Conservation (phyloP, 169 alveolate genomes). For the Babesia sp. region DNA sequence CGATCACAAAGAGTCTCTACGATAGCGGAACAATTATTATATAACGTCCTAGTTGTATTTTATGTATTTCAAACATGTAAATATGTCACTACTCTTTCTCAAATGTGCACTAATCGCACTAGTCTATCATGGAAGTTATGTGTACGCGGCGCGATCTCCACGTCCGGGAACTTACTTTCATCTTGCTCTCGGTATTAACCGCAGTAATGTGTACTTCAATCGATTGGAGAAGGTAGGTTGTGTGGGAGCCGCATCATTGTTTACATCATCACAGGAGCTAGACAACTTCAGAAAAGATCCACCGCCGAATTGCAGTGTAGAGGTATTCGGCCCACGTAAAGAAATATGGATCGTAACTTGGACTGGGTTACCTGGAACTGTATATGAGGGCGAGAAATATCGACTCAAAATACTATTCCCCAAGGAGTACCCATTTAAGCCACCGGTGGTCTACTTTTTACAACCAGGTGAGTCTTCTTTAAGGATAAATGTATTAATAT, state of each 20-base stretch:
- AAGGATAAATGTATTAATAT: background rate
- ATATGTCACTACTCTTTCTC: background rate
- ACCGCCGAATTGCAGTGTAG: constrained; percentile 78
- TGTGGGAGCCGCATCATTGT: background rate
- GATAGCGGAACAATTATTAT: constrained; percentile 57
- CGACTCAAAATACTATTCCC: constrained; percentile 79
- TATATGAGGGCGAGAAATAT: constrained; percentile 78
- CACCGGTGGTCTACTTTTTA: constrained; percentile 81
- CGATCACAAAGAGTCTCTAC: constrained; percentile 38
- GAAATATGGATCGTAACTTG: constrained; percentile 79
- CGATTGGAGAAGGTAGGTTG: constrained; percentile 43
- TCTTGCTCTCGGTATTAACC: constrained; percentile 55
- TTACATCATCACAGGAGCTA: constrained; percentile 70
- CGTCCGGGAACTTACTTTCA: background rate
- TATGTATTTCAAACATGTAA: background rate
- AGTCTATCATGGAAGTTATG: background rate
- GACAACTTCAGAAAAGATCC: constrained; percentile 67
- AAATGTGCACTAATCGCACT: constrained; percentile 3
- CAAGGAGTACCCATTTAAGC: constrained; percentile 81
- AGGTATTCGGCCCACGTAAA: constrained; percentile 76
- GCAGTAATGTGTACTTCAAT: constrained; percentile 40
- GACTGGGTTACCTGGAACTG: constrained; percentile 76
- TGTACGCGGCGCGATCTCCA: background rate
- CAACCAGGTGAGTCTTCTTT: constrained; percentile 64
- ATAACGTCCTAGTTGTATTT: background rate